Conservation (phyloP, 352 stramenopile genomes). For the Plasmopara muralis region DNA sequence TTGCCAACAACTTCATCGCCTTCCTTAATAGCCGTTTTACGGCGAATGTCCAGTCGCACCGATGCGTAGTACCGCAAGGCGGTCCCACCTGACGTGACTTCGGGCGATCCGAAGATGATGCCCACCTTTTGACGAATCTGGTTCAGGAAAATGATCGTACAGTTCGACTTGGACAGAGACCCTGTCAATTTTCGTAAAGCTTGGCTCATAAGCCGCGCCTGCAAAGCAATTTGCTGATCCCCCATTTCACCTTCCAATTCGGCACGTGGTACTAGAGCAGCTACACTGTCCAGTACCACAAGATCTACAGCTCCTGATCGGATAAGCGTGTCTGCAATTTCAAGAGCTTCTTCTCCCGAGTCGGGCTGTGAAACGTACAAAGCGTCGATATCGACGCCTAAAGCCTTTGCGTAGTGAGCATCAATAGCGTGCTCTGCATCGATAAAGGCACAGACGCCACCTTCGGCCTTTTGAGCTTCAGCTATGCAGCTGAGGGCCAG, state of each 20-base stretch:
- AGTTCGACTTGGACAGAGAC: slow-evolving; percentile 93
- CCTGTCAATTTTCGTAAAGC: slow-evolving; percentile 96
- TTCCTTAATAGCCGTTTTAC: slow-evolving; percentile 90
- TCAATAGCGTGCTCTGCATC: slow-evolving; percentile 98
- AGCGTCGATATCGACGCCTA: slow-evolving; percentile 94
- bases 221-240: slow-evolving; percentile 96
- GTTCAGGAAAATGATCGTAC: slow-evolving; percentile 98
- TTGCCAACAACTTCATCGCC: slow-evolving; percentile 92
- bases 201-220: slow-evolving; percentile 96
- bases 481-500: slow-evolving; percentile 96
- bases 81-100: slow-evolving; percentile 93
- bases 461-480: slow-evolving; percentile 89
- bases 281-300: slow-evolving; percentile 97
- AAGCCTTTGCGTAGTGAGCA: slow-evolving; percentile 89
- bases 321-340: slow-evolving; percentile 98
- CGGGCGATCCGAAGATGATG: slow-evolving; percentile 96
- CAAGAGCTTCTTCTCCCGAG: slow-evolving; percentile 96
- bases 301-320: slow-evolving; percentile 94
- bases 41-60: slow-evolving; percentile 93
- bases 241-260: slow-evolving; percentile 93
- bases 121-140: slow-evolving; percentile 97
- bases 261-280: slow-evolving; percentile 93
- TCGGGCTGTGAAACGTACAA: slow-evolving; percentile 97
- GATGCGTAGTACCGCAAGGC: slow-evolving; percentile 83
- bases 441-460: slow-evolving; percentile 95